These are phyloP conservation scores for Echites panduratus DNA, from an alignment of 257 asterid species.

Conservation along the genomic window DNA sequence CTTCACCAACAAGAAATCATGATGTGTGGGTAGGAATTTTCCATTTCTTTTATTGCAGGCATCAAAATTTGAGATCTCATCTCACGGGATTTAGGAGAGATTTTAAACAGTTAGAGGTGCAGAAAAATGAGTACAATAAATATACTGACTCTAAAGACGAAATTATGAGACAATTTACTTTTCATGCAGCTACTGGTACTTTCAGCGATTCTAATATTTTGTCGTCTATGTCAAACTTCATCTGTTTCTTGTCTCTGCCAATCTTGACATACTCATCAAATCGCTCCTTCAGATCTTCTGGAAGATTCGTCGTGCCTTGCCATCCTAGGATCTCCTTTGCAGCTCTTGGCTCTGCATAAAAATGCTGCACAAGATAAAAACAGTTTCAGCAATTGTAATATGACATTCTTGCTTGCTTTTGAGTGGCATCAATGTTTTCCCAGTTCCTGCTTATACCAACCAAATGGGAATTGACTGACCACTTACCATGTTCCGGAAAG, in stretches of 20 bases:
- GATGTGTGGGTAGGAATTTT: too few relatives aligned
- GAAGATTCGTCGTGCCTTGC: constrained; percentile 66
- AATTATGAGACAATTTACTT: background rate
- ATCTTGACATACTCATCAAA: constrained; percentile 74
- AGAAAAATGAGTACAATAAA: constrained; percentile 1
- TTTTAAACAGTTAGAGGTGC: background rate
- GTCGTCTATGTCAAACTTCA: constrained; percentile 75
- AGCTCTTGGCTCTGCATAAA: constrained; percentile 90
- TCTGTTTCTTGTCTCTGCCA: constrained; percentile 88
- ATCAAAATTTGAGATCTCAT: background rate
- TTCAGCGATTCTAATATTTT: constrained; percentile 78
- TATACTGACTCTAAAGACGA: background rate
- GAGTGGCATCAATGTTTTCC: background rate
- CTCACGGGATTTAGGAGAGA: background rate
- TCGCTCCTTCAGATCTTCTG: constrained; percentile 77
- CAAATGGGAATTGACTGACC: background rate
- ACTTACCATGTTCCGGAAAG: constrained; percentile 90
- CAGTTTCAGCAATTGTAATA: background rate
- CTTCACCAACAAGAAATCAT: too few relatives aligned
- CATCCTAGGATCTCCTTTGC: constrained; percentile 91
- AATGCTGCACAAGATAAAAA: constrained; percentile 54
- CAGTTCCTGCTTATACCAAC: background rate
- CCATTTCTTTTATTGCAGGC: background rate
- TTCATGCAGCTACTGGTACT: constrained; percentile 66
- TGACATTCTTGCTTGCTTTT: background rate